Evolutionary conservation across 225 moss, liverwort and hornwort genomes (phyloP).

Genomic region (Pleurozium schreberi): DNA sequence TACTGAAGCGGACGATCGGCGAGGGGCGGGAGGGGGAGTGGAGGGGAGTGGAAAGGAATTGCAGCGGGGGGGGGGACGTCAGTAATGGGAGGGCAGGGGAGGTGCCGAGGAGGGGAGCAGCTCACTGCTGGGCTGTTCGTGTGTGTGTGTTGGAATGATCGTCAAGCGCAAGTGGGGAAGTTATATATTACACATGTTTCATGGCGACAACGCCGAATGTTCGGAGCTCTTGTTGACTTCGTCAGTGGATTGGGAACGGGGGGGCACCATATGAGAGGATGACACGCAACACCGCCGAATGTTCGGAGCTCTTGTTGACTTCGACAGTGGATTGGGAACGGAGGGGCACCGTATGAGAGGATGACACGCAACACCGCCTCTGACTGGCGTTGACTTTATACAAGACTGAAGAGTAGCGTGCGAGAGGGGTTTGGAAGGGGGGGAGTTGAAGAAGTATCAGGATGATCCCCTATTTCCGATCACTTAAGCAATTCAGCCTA

Average conservation of each 20-base stretch:
- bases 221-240: not conserved
- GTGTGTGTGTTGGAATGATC: not conserved
- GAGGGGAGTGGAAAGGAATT: not conserved
- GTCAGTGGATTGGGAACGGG: not conserved
- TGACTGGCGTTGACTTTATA: no score
- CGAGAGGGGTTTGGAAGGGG: no score
- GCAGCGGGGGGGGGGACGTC: not conserved
- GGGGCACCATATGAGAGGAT: not conserved
- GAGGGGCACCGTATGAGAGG: not conserved
- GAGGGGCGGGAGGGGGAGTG: not conserved
- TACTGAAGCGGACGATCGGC: not conserved
- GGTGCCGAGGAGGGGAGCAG: not conserved
- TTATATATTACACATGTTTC: no score
- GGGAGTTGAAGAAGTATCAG: no score
- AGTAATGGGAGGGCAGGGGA: not conserved
- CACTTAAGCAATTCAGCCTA: no score
- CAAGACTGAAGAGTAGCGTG: no score
- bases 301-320: no score
- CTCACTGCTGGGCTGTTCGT: no score
- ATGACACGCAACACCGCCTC: not conserved
- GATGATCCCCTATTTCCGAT: no score
- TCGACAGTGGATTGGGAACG: no score
- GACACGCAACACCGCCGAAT: not conserved
- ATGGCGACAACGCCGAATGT: not conserved
- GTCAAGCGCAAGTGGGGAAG: not conserved